Conservation (phyloP, 2,329 filamentous ascomycete genomes). For the Cordyceps fumosorosea region DNA sequence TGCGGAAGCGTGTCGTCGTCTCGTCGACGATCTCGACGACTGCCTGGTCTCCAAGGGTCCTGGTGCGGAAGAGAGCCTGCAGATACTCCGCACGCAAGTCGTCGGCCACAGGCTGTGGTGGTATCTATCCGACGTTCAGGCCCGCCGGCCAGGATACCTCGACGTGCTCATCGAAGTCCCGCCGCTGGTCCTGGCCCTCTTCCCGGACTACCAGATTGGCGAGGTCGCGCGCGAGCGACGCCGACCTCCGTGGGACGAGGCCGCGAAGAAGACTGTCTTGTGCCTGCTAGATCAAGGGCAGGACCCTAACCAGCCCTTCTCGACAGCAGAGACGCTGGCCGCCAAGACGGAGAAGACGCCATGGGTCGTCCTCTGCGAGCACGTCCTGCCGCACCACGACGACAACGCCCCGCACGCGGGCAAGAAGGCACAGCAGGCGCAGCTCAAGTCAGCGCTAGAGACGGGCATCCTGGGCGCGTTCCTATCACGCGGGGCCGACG, state of each 20-base stretch:
- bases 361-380: slow-evolving; percentile 2
- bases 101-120: not conserved
- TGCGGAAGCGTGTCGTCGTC: not conserved
- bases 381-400: slow-evolving; percentile 2
- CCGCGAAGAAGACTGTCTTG: not conserved
- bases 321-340: slow-evolving; percentile 1
- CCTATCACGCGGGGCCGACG: not conserved
- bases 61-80: slow-evolving; percentile 3
- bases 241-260: not conserved
- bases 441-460: not conserved
- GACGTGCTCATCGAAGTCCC: not conserved
- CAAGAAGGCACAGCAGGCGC: not conserved
- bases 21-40: slow-evolving; percentile 1
- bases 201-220: not conserved
- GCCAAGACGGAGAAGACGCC: not conserved
- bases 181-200: not conserved
- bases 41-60: slow-evolving; percentile 2
- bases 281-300: not conserved
- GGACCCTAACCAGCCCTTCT: not conserved
- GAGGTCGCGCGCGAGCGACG: not conserved
- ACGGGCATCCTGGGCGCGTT: not conserved
- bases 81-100: not conserved
- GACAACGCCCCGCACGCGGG: not conserved
- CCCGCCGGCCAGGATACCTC: not conserved
- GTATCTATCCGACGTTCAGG: not conserved